Evolutionary conservation across 441 rosid genomes (phyloP), one percentile per base, ranked within the genome.

Genomic region (Flueggea neowawraea): DNA sequence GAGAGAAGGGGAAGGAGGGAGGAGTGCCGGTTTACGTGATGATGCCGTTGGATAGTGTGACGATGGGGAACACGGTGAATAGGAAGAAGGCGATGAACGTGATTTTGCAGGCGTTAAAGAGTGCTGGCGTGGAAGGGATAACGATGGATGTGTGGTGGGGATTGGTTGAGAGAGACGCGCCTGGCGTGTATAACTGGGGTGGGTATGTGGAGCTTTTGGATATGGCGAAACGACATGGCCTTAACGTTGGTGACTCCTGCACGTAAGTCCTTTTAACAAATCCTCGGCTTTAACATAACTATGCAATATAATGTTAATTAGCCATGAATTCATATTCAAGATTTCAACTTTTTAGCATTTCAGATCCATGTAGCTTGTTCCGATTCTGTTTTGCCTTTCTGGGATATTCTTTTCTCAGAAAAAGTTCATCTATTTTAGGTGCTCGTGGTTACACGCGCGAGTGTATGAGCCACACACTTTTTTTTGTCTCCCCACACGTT

Each of bases 81-180:
- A 69, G 98, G 76, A 78, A 76, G 73, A 93, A 93, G 71, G 98
- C 96, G 64, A 85, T 90, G 98, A 86, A 82, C 73, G 96, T 84
- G 55, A 93, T 97, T 66, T 71, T 93, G 43, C 88, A 83, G 70
- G 98, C 98, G 74, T 64, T 93, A 86, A 90, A 87, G 77, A 87
- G 95, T 74, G 98, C 97, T 13, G 97, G 98, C 22, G 97, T 88
- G 57, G 95, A 90, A 59, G 98, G 98, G 43, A 69, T 93, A 28
- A 88, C 90, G 95, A 80, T 93, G 57, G 98, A 93, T 65, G 97
- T 93, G 14, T 93, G 98, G 98, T 93, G 98, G 98, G 98, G 98
- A 33, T 77, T 93, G 67, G 98, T 93, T 62, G 98, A 93, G 85
- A 83, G 84, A 57, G 98, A 93, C 2, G 58, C 78, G 54, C 91